Percentiles rank a stretch among this genome's conserved stretches.
These are phyloP conservation scores for Aegilops umbellulata DNA, from an alignment of 176 grass and related monocot genomes.

Conservation along the genomic window DNA sequence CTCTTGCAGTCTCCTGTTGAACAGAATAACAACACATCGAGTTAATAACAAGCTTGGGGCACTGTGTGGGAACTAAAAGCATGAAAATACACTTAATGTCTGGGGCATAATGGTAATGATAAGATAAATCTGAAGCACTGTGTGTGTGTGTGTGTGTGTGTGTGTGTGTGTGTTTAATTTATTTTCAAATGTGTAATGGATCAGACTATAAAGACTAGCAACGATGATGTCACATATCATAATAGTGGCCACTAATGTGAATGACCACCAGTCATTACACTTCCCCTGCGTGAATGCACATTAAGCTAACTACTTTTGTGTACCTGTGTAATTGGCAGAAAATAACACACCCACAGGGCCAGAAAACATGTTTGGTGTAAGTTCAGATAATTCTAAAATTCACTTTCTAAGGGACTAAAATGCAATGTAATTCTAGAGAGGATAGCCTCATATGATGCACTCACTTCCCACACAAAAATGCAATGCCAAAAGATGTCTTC, in stretches of 20 bases:
- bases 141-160: not conserved
- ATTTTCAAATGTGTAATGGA: not conserved
- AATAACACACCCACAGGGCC: not conserved
- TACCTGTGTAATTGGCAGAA: not conserved
- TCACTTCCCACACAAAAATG: not conserved
- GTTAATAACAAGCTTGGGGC: not conserved
- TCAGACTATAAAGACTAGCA: not conserved
- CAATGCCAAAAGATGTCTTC: not conserved
- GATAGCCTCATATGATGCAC: not conserved
- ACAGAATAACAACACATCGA: not conserved
- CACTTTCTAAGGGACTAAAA: not conserved
- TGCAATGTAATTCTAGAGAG: not conserved
- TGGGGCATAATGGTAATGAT: not conserved
- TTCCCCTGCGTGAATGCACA: not conserved
- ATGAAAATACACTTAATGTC: not conserved
- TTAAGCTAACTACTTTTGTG: not conserved
- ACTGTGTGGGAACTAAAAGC: not conserved
- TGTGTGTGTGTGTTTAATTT: not conserved
- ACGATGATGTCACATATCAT: not conserved
- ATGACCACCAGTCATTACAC: not conserved
- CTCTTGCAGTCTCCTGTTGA: constrained; percentile 9
- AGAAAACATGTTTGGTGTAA: not conserved
- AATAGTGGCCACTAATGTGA: not conserved
- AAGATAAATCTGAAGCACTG: not conserved
- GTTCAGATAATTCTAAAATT: not conserved